phyloP scores from a whole-genome alignment of 2,329 filamentous ascomycete species.

The Paradendryphiella salina region DNA sequence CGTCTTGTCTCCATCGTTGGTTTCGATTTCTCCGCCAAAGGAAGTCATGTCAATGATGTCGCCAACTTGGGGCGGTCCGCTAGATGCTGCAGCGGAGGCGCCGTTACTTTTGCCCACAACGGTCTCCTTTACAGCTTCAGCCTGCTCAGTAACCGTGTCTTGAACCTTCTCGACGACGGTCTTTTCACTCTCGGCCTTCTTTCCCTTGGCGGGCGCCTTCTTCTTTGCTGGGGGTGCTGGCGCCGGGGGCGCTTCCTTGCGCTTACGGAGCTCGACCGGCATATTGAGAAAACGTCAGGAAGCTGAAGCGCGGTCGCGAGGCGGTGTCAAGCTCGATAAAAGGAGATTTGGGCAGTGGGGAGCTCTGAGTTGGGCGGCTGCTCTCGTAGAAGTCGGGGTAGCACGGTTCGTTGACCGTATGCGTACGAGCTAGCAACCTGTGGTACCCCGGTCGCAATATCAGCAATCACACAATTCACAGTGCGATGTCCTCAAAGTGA shows the following conservation, averaged over 20 bases:
- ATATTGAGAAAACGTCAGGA: slow-evolving; percentile 40
- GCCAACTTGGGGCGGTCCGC: slow-evolving; percentile 49
- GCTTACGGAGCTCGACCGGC: slow-evolving; percentile 64
- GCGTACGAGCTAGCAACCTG: slow-evolving; percentile 15
- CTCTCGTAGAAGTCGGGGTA: slow-evolving; percentile 8
- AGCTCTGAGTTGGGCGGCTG: slow-evolving; percentile 6
- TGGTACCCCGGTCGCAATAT: slow-evolving; percentile 18
- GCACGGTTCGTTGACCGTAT: slow-evolving; percentile 18
- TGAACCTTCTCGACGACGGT: slow-evolving; percentile 43
- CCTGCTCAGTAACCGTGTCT: slow-evolving; percentile 39
- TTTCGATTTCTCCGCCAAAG: slow-evolving; percentile 74
- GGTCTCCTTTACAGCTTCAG: slow-evolving; percentile 40
- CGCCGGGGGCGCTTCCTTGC: slow-evolving; percentile 59
- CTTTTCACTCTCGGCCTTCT: slow-evolving; percentile 37
- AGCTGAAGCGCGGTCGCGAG: slow-evolving; percentile 27
- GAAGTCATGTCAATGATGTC: slow-evolving; percentile 57
- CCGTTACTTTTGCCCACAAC: slow-evolving; percentile 33
- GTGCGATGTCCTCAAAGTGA: slow-evolving; percentile 11
- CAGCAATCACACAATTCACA: slow-evolving; percentile 7
- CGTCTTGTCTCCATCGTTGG: slow-evolving; percentile 79
- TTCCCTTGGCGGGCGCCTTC: slow-evolving; percentile 49
- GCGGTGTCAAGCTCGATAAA: slow-evolving; percentile 2
- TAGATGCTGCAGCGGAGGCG: slow-evolving; percentile 25
- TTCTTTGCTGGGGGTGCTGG: slow-evolving; percentile 54
- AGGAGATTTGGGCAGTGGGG: slow-evolving; percentile 6